These are phyloP conservation scores for Dissophora globulifera DNA, from an alignment of 192 early-diverging fungal species.

Conservation along the genomic window DNA sequence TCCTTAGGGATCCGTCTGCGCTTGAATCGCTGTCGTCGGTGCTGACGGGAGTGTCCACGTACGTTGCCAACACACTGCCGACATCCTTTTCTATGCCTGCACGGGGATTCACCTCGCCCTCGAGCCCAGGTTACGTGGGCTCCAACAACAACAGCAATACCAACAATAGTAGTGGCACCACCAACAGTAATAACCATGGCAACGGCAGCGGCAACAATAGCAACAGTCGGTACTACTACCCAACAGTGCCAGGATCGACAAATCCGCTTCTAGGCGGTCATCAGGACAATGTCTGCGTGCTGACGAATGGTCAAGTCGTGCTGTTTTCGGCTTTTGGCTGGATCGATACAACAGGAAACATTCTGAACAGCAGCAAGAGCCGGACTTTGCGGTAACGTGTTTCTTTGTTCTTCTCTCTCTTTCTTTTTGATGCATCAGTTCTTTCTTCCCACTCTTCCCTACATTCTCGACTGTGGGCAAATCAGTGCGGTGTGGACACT, in stretches of 20 bases:
- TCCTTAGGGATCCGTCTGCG: slow-evolving; percentile 69
- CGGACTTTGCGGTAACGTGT: slow-evolving; percentile 32
- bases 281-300: slow-evolving; percentile 38
- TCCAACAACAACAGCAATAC: slow-evolving; percentile 14
- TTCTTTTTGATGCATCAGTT: too few species aligned
- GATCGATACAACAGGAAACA: slow-evolving; percentile 35
- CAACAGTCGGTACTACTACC: slow-evolving; percentile 28
- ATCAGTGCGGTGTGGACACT: too few species aligned
- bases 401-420: too few species aligned
- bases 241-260: slow-evolving; percentile 17
- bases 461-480: too few species aligned
- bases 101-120: slow-evolving; percentile 35
- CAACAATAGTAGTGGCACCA: too few species aligned
- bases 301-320: slow-evolving; percentile 44
- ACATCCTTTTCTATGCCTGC: slow-evolving; percentile 45
- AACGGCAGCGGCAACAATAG: too few species aligned
- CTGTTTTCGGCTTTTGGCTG: slow-evolving; percentile 44
- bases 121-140: too few species aligned
- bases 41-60: slow-evolving; percentile 69
- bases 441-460: too few species aligned
- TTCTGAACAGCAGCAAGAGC: slow-evolving; percentile 13
- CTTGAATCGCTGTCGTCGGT: slow-evolving; percentile 70
- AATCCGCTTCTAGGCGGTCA: slow-evolving; percentile 30
- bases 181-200: too few species aligned
- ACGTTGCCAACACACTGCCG: slow-evolving; percentile 71